A percentile compares a stretch with the other conserved stretches of the same genome.
These are phyloP conservation scores for Xerocomus potaroensis DNA, from an alignment of 768 basidiomycete species.

Conservation along the genomic window DNA sequence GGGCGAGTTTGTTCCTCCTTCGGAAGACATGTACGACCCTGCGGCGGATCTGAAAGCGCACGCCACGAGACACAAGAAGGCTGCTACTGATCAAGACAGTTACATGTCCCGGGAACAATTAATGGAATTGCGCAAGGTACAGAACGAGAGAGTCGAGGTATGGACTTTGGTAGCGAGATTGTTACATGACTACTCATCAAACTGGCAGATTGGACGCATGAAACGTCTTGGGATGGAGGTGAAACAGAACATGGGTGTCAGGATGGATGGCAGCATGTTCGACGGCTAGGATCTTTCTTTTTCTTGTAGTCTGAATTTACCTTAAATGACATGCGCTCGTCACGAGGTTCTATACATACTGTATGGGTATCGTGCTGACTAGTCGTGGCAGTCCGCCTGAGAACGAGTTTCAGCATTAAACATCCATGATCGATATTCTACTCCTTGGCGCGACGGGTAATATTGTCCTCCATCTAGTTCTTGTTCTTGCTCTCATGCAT, in stretches of 20 bases:
- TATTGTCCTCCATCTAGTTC: slow-evolving; percentile 1
- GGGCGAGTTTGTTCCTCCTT: slow-evolving; percentile 76
- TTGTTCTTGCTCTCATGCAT: slow-evolving; percentile 9
- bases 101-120: slow-evolving; percentile 79
- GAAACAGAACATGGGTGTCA: slow-evolving; percentile 77
- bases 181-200: background rate
- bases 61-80: slow-evolving; percentile 65
- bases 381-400: slow-evolving; percentile 1
- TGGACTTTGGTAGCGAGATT: slow-evolving; percentile 5
- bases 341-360: slow-evolving; percentile 16
- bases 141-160: slow-evolving; percentile 82
- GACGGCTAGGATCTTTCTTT: slow-evolving; percentile 33
- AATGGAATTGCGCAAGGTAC: slow-evolving; percentile 74
- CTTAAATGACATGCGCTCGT: slow-evolving; percentile 8
- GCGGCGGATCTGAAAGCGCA: slow-evolving; percentile 79
- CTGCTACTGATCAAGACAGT: slow-evolving; percentile 60
- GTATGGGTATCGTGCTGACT: background rate
- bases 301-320: background rate
- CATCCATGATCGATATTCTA: slow-evolving; percentile 51
- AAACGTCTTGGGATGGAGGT: slow-evolving; percentile 86
- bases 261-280: slow-evolving; percentile 74
- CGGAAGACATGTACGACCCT: slow-evolving; percentile 76
- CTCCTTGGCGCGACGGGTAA: slow-evolving; percentile 67
- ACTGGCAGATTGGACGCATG: slow-evolving; percentile 67
- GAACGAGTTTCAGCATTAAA: slow-evolving; percentile 10